Evolutionary conservation across 1,284 basidiomycete species (phyloP), one percentile per base, ranked within the genome.

Genomic region (Rhodotorula mucilaginosa): DNA sequence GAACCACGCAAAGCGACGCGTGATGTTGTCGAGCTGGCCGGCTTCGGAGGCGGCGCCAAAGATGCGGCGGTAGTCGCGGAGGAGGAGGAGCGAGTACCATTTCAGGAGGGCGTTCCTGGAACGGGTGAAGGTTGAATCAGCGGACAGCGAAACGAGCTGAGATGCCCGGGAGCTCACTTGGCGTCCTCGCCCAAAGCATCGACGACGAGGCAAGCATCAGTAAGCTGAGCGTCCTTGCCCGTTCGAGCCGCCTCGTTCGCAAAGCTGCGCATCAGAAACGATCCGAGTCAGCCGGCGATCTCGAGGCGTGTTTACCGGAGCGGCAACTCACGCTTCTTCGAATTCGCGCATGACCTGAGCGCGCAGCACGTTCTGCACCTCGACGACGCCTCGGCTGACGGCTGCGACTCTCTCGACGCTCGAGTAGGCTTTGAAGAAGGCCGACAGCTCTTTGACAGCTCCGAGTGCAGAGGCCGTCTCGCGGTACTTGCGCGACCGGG

Each of bases 11-110:
- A 94, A 99, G 52, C 97, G 87, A 23, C 96, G 85, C 0, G 92
- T 88, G 8, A 98, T 87, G 75, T 99, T 99, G 82, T 99, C 97
- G 58, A 99, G 85, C 80, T 97, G 93, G 1, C 96, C 97, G 0
- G 97, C 87, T 82, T 97, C 94, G 78, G 96, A 93, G 2, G 88
- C 89, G 5, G 89, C 86, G 71, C 91, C 88, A 83, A 99, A 99
- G 79, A 99, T 96, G 23, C 95, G 89, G 18, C 95, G 89, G 80
- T 99, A 99, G 81, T 99, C 97, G 79, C 93, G 92, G 47, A 99
- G 85, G 80, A 97, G 92, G 16, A 95, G 86, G 18, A 89, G 88
- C 58, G 92, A 89, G 79, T 97, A 98, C 71, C 93, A 90, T 67
- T 96, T 92, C 31, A 99, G 85, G 64, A 97, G 86, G 65, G 91